Conservation (phyloP, 768 basidiomycete genomes). For the Leccinum disarticulatum region DNA sequence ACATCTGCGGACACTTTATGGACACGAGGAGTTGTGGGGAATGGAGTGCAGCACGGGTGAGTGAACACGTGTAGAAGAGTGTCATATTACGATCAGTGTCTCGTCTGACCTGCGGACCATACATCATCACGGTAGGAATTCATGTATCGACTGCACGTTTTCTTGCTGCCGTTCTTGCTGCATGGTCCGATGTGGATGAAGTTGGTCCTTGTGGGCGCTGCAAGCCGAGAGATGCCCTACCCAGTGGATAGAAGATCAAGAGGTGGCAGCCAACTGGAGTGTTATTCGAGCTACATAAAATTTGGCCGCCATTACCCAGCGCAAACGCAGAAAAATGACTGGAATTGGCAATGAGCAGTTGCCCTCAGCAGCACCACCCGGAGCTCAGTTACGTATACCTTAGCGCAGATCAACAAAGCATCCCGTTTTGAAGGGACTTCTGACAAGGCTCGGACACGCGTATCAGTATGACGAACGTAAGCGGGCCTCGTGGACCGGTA, state of each 20-base stretch:
- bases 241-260: constrained; percentile 8
- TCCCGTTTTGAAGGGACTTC: constrained; percentile 20
- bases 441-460: constrained; percentile 26
- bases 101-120: constrained; percentile 7
- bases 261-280: neutral
- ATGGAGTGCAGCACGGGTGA: constrained; percentile 9
- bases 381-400: constrained; percentile 5
- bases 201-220: constrained; percentile 2
- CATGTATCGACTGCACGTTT: constrained; percentile 1
- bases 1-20: neutral
- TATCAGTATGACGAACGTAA: constrained; percentile 9
- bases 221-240: neutral
- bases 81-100: neutral
- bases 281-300: constrained; percentile 2
- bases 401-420: constrained; percentile 21
- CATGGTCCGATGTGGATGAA: neutral
- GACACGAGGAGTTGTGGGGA: constrained; percentile 19
- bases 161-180: neutral
- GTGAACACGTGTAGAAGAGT: constrained; percentile 22
- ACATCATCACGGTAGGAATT: neutral
- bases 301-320: neutral
- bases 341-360: constrained; percentile 1
- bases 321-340: neutral
- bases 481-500: constrained; percentile 21
- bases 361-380: neutral